Base-by-base conservation (phyloP, 129 eudicot species). In the Ambrosia artemisiifolia region DNA sequence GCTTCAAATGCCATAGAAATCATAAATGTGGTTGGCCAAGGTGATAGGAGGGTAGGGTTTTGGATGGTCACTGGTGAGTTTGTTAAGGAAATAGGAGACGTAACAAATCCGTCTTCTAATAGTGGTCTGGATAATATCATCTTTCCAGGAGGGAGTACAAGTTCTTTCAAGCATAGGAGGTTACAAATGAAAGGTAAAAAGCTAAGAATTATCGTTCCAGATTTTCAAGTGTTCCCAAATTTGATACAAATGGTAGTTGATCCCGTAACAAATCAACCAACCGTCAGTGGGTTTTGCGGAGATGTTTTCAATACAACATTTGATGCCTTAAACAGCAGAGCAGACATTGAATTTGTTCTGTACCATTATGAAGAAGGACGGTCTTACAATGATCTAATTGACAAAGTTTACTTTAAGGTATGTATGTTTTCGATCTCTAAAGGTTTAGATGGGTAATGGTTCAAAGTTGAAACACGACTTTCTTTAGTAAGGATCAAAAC, bases 51-150 rank as follows among this genome's bases (percentile, higher is more conserved):
- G 20, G 55, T 89, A 0, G 90, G 90, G 17, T 78, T 66, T 46
- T 89, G 96, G 93, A 84, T 80, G 7, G 34, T 7, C 0, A 20
- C 34, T 0, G 48, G 42, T 8, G 96, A 79, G 61, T 51, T 84
- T 2, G 8, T 40, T 11, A 75, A 73, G 56, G 35, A 82, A 2
- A n/a, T 69, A 13, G 32, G 55, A 40, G 36, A 16, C n/a, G n/a
- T n/a, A 36, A 11, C 6, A 4, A 16, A 20, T 64, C 11, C 76
- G 1, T 28, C 65, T 9, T 18, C 56, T 2, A 66, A 19, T 7
- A 18, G 40, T 6, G 63, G 34, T 9, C 79, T 82, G 4, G 71
- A 68, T 59, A 69, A 14, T 7, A 65, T 85, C 24, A 36, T 83
- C 14, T 70, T 81, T 76, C 88, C 91, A 3, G 91, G 91, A 14